Evolutionary conservation across 2,329 filamentous ascomycete genomes (phyloP).

Genomic region (Alternaria longipes): DNA sequence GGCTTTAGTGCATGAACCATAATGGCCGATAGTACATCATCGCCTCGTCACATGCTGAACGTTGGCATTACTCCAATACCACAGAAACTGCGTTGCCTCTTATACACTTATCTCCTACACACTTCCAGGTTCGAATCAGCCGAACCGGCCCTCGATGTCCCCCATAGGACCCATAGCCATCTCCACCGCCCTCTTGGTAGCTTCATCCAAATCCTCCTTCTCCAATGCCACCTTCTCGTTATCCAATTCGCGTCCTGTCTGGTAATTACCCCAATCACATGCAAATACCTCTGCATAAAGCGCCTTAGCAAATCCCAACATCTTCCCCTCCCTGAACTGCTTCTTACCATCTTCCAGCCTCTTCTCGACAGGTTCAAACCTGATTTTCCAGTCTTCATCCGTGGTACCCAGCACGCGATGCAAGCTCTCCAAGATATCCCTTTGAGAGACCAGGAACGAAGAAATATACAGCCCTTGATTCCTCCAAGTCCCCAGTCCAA

Average conservation of each 20-base stretch:
- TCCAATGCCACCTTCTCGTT: constrained; percentile 68
- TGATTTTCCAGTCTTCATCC: constrained; percentile 69
- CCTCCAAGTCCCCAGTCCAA: not conserved
- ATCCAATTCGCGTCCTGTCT: constrained; percentile 48
- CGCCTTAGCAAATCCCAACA: constrained; percentile 56
- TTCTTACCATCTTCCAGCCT: constrained; percentile 60
- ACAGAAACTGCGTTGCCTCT: no score
- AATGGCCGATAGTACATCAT: constrained; percentile 1
- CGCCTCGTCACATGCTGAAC: not conserved
- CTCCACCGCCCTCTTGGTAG: constrained; percentile 53
- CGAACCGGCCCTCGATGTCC: not conserved
- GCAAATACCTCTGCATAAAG: constrained; percentile 53
- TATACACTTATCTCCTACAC: no score
- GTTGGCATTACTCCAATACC: no score
- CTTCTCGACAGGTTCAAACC: constrained; percentile 56
- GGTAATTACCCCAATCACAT: constrained; percentile 31
- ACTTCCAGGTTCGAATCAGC: not conserved
- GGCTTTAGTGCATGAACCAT: constrained; percentile 1
- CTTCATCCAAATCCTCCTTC: constrained; percentile 67
- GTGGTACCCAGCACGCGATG: constrained; percentile 66
- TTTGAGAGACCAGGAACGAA: constrained; percentile 58
- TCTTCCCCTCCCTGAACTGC: constrained; percentile 38
- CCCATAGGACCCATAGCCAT: constrained; percentile 6
- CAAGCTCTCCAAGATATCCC: constrained; percentile 71
- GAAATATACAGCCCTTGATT: constrained; percentile 19